Evolutionary conservation across 495 filamentous ascomycete species (phyloP), one percentile per base, ranked within the genome.

Genomic region (Hypoxylon intermedium): DNA sequence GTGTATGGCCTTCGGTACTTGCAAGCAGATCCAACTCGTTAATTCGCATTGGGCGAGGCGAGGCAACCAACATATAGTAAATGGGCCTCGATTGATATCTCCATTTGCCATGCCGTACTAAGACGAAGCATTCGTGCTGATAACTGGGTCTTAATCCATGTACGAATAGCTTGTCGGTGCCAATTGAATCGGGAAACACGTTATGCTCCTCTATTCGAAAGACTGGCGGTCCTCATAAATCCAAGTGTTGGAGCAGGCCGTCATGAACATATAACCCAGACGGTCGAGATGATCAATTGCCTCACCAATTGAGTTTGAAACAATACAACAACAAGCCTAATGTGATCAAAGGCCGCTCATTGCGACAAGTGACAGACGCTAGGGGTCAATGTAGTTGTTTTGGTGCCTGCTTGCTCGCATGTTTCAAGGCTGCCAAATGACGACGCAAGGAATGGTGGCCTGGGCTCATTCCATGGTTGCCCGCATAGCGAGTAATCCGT

Each of bases 141-240:
- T 51, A 60, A 65, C 60, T 65, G 40, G 51, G 55, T 52, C 40
- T 52, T 55, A 60, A 65, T 65, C 56, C 40, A 51, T 2, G 13
- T 38, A 55, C 31, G 43, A 53, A 44, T 43, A 44, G 33, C 15
- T 46, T 46, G 16, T 20, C 16, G 31, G 38, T 44, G 13, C 61
- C 55, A 65, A 60, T 65, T 55, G 45, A 55, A 56, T 40, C 38
- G 37, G 12, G 20, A 6, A 21, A 46, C 49, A 45, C 26, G 23
- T 16, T 36, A 30, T 54, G 20, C 6, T 49, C n/a, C n/a, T n/a
- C n/a, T 34, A 41, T 23, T 16, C 37, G 16, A 5, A 41, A 7
- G 20, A 30, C 13, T 37, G 16, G 13, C 12, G 26, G 36, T 41
- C 19, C n/a, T 28, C 21, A 28, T 41, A 33, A 24, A 15, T 13